Evolutionary conservation across 305 asterid genomes (phyloP), one percentile per base, ranked within the genome.

Genomic region (Solanum hybrid): DNA sequence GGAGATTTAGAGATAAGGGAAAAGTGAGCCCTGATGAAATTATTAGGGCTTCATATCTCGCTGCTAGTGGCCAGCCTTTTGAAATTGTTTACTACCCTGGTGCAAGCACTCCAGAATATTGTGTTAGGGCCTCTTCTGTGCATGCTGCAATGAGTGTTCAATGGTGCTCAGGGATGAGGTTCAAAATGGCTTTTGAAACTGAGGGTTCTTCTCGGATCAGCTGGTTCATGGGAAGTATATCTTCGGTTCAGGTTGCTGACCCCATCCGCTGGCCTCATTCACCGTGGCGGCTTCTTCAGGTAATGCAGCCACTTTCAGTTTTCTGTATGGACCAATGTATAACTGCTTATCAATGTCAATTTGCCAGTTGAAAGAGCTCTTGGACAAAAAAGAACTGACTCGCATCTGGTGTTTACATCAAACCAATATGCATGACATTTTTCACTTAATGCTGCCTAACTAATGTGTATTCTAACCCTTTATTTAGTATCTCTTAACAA

Each of bases 221-320:
- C 89, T 92, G 92, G 91, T 92, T 88, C 91, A 66, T 87, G 89
- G 94, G 93, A 90, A 93, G 91, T 56, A 71, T 93, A 71, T 89
- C 90, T 37, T 89, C 92, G 36, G 92, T 89, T 88, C 92, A 89
- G 89, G 82, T 89, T 84, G 90, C 85, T 88, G 93, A 93, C 66
- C 94, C 94, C 78, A 66, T 88, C 82, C 90, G 35, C 22, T 91
- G 94, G 94, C 94, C 93, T 88, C 86, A 93, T 90, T 93, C 93
- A 10, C 90, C 90, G 31, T 93, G 93, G 93, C 86, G 92, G 88
- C 81, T 91, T 80, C 93, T 92, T 89, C 93, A 89, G 93, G 94
- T 92, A 82, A 88, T 66, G 27, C 19, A 71, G 56, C 42, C 37
- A 22, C 29, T 69, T 78, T 24, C 35, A 13, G 35, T 80, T 79